phyloP scores from a whole-genome alignment of 176 grass and related monocot species.

The Zizania latifolia region DNA sequence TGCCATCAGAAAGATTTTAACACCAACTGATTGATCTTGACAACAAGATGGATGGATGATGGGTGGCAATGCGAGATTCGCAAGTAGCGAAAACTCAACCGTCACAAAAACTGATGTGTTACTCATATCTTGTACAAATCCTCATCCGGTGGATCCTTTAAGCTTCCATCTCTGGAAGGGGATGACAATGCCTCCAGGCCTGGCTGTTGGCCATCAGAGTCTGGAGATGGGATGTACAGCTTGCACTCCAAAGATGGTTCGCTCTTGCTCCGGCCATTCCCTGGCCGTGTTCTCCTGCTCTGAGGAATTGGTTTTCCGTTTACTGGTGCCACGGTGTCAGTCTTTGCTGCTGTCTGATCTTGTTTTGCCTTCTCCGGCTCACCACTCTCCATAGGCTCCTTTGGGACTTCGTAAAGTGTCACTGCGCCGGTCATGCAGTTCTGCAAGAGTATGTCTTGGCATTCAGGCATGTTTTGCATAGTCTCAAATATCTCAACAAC shows the following conservation, averaged over 20 bases:
- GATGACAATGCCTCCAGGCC: too few species aligned
- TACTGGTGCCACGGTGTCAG: background rate
- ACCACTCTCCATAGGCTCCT: slow-evolving; percentile 40
- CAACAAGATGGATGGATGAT: too few species aligned
- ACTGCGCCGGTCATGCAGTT: slow-evolving; percentile 51
- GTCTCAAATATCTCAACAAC: slow-evolving; percentile 51
- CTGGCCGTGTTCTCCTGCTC: slow-evolving; percentile 61
- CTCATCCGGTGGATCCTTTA: slow-evolving; percentile 45
- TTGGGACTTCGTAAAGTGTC: slow-evolving; percentile 63
- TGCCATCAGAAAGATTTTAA: slow-evolving; percentile 14
- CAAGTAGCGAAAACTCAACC: background rate
- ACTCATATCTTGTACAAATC: slow-evolving; percentile 58
- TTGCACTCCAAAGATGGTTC: slow-evolving; percentile 74
- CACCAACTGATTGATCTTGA: slow-evolving; percentile 19
- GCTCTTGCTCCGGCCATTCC: slow-evolving; percentile 81
- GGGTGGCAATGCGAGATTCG: background rate
- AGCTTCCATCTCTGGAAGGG: slow-evolving; percentile 26
- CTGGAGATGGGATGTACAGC: slow-evolving; percentile 74
- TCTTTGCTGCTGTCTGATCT: slow-evolving; percentile 28
- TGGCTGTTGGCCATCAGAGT: slow-evolving; percentile 48
- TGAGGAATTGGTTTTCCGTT: slow-evolving; percentile 46
- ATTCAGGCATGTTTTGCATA: slow-evolving; percentile 64
- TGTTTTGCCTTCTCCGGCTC: slow-evolving; percentile 45
- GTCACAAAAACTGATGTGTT: slow-evolving; percentile 22
- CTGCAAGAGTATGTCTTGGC: slow-evolving; percentile 63